A percentile compares a stretch with the other conserved stretches of the same genome.
Conservation (phyloP, 2,329 filamentous ascomycete species). For the Claviceps monticola region DNA sequence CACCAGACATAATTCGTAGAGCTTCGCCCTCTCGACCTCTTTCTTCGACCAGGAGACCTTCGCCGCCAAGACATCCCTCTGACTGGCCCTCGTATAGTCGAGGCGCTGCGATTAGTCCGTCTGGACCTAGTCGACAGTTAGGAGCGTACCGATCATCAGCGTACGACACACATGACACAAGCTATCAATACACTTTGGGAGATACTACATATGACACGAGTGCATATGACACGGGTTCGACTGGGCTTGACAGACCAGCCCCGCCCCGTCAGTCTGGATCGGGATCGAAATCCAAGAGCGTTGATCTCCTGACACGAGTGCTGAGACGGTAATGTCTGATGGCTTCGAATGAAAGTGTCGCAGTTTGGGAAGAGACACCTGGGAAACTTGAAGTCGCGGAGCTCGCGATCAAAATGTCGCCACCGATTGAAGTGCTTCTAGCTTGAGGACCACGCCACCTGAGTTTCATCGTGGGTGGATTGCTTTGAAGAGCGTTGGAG, state of each 20-base stretch:
- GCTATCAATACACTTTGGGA: constrained; percentile 20
- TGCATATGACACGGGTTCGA: constrained; percentile 19
- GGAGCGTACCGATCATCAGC: constrained; percentile 29
- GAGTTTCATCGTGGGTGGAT: no score
- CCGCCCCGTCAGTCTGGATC: constrained; percentile 39
- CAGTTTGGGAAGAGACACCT: not conserved
- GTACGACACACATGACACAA: constrained; percentile 32
- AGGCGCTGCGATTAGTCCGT: constrained; percentile 37
- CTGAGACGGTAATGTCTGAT: constrained; percentile 28
- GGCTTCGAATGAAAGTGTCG: not conserved
- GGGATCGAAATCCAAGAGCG: constrained; percentile 46
- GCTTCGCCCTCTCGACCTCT: constrained; percentile 48
- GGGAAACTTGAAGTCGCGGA: no score
- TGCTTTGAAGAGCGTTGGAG: no score
- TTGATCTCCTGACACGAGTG: constrained; percentile 49
- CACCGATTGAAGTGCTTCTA: no score
- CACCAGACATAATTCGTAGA: constrained; percentile 48
- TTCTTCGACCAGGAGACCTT: constrained; percentile 15
- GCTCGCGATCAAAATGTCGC: no score
- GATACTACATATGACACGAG: constrained; percentile 24
- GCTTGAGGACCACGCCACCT: no score
- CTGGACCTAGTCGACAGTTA: constrained; percentile 34
- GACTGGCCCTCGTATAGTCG: constrained; percentile 40
- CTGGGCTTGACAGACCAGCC: constrained; percentile 38
- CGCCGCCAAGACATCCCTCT: constrained; percentile 41